Conservation (phyloP, 2,329 filamentous ascomycete species). For the Stachybotrys chlorohalonatus region DNA sequence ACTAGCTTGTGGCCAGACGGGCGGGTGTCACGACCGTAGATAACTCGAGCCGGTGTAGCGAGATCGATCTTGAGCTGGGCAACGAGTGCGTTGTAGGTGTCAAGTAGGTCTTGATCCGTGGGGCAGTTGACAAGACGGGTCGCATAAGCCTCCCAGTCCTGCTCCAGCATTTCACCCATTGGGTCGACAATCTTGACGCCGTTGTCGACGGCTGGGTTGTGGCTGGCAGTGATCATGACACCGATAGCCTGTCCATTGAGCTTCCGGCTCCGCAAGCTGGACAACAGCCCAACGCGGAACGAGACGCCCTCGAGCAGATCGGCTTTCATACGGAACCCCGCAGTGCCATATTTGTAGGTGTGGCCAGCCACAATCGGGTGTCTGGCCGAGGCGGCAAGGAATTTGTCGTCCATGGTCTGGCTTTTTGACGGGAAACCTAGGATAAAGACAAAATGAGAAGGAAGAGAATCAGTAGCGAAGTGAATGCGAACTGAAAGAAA, state of each 20-base stretch:
- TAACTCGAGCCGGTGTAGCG: constrained; percentile 62
- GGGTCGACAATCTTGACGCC: constrained; percentile 95
- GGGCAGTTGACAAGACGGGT: constrained; percentile 82
- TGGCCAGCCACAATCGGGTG: constrained; percentile 49
- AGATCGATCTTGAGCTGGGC: constrained; percentile 68
- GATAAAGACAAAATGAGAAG: constrained; percentile 1
- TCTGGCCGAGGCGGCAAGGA: constrained; percentile 53
- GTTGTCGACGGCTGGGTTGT: constrained; percentile 85
- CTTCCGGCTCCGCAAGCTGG: constrained; percentile 81
- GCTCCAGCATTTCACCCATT: constrained; percentile 95
- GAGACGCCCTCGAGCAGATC: constrained; percentile 85
- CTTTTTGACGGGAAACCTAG: constrained; percentile 5
- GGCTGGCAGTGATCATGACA: constrained; percentile 91
- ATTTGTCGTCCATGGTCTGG: constrained; percentile 40
- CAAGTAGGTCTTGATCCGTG: constrained; percentile 63
- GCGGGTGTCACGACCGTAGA: constrained; percentile 87
- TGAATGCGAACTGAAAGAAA: constrained; percentile 3
- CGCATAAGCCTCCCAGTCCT: constrained; percentile 86
- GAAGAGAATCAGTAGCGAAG: not conserved
- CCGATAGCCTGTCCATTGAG: constrained; percentile 86
- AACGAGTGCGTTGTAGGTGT: constrained; percentile 68
- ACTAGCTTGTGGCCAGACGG: constrained; percentile 83
- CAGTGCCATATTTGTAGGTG: constrained; percentile 56
- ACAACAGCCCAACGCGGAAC: constrained; percentile 84
- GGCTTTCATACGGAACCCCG: constrained; percentile 60